phyloP scores from a whole-genome alignment of 495 filamentous ascomycete genomes.

The Clohesyomyces aquaticus region DNA sequence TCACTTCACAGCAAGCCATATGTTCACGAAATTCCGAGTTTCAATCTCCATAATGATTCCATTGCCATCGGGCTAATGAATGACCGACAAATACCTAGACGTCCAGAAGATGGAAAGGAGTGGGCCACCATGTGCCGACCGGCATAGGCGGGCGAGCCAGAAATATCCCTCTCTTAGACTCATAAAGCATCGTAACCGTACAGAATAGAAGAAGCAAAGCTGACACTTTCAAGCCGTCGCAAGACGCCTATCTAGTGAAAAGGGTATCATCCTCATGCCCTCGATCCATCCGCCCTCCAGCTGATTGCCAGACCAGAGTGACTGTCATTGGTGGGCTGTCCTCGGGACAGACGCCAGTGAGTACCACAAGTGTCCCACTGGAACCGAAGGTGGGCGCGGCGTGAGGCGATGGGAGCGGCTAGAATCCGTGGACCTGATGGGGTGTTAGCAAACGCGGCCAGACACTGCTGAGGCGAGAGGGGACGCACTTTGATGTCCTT shows the following conservation, averaged over 20 bases:
- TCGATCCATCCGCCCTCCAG: conserved; percentile 4
- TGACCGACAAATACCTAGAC: conserved; percentile 10
- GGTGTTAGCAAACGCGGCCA: not conserved
- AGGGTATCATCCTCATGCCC: conserved; percentile 27
- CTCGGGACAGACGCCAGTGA: not conserved
- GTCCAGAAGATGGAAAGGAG: conserved; percentile 1
- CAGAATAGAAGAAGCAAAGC: conserved; percentile 6
- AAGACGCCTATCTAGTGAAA: conserved; percentile 5
- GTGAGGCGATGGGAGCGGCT: conserved; percentile 46
- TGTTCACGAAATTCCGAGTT: not conserved
- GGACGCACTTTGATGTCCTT: conserved; percentile 90
- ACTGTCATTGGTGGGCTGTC: not conserved
- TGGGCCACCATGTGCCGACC: not conserved
- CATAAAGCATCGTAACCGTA: conserved; percentile 12
- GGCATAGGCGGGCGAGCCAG: not conserved
- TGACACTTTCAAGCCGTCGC: conserved; percentile 10
- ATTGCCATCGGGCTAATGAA: conserved; percentile 14
- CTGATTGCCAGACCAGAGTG: conserved; percentile 8
- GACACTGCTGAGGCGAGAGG: not conserved
- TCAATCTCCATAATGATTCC: not conserved
- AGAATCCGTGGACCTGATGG: conserved; percentile 75
- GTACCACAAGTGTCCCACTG: conserved; percentile 7
- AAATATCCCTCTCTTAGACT: conserved; percentile 4
- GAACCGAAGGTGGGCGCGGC: conserved; percentile 39
- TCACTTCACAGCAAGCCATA: not conserved